Conservation (phyloP, 805 yeast species). For the Zygoascus biomembranicola region DNA sequence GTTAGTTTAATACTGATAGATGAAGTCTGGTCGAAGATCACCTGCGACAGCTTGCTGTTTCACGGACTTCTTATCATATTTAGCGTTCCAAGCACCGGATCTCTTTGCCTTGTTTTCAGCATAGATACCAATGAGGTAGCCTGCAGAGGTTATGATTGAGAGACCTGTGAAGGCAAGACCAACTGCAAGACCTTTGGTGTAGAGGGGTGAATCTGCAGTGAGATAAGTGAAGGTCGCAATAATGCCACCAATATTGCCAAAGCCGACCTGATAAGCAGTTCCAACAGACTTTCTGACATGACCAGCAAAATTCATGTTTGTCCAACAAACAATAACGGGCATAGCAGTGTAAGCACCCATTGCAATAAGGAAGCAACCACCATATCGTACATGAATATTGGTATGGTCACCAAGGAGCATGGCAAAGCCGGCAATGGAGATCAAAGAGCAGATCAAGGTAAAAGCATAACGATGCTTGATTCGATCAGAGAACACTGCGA, state of each 20-base stretch:
- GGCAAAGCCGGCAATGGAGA: conserved; percentile 48
- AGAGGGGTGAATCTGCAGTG: conserved; percentile 49
- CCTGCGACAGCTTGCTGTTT: conserved; percentile 22
- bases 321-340: conserved; percentile 68
- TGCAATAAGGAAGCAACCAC: conserved; percentile 53
- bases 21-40: conserved; percentile 26
- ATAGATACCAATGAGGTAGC: conserved; percentile 30
- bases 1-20: conserved; percentile 24
- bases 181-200: conserved; percentile 45
- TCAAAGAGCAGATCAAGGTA: conserved; percentile 18
- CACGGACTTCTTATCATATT: conserved; percentile 18
- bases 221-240: conserved; percentile 52
- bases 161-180: conserved; percentile 42
- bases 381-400: conserved; percentile 42
- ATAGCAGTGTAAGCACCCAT: conserved; percentile 53
- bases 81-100: conserved; percentile 17
- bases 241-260: conserved; percentile 69
- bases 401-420: conserved; percentile 42
- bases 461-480: conserved; percentile 31
- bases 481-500: conserved; percentile 59
- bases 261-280: conserved; percentile 57
- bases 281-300: conserved; percentile 53
- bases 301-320: conserved; percentile 52
- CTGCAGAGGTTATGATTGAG: conserved; percentile 30
- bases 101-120: conserved; percentile 23